Conservation (phyloP, 176 grass and related monocot species). For the Lolium perenne region DNA sequence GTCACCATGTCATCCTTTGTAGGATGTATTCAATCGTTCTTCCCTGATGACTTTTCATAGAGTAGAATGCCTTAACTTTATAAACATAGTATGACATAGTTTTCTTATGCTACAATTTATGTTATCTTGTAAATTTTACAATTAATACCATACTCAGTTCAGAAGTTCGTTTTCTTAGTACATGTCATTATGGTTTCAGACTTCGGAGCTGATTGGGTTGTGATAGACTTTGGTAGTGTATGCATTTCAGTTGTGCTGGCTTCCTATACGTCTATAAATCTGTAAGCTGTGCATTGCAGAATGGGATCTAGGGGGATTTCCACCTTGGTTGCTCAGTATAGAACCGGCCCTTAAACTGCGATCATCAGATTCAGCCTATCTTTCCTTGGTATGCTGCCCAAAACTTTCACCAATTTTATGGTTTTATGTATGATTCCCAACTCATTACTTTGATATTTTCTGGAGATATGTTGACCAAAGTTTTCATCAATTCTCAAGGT, state of each 20-base stretch:
- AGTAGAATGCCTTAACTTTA: neutral
- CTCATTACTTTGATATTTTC: slow-evolving; percentile 28
- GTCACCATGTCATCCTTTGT: neutral
- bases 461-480: slow-evolving; percentile 43
- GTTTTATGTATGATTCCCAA: slow-evolving; percentile 11
- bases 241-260: neutral
- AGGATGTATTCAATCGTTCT: neutral
- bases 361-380: slow-evolving; percentile 82
- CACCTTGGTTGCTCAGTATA: slow-evolving; percentile 89
- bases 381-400: slow-evolving; percentile 69
- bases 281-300: slow-evolving; percentile 58
- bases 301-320: slow-evolving; percentile 97
- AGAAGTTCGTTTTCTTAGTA: slow-evolving; percentile 23
- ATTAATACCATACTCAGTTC: neutral
- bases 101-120: neutral
- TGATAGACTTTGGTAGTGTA: neutral
- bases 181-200: neutral
- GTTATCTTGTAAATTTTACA: slow-evolving; percentile 12
- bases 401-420: slow-evolving; percentile 16
- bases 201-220: slow-evolving; percentile 6
- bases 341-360: slow-evolving; percentile 81
- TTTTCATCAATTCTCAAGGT: slow-evolving; percentile 60
- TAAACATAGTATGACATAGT: slow-evolving; percentile 8
- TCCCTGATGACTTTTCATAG: neutral
- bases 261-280: neutral